These are phyloP conservation scores for Ogataea pignaliae DNA, from an alignment of 805 yeast genomes.

Conservation along the genomic window DNA sequence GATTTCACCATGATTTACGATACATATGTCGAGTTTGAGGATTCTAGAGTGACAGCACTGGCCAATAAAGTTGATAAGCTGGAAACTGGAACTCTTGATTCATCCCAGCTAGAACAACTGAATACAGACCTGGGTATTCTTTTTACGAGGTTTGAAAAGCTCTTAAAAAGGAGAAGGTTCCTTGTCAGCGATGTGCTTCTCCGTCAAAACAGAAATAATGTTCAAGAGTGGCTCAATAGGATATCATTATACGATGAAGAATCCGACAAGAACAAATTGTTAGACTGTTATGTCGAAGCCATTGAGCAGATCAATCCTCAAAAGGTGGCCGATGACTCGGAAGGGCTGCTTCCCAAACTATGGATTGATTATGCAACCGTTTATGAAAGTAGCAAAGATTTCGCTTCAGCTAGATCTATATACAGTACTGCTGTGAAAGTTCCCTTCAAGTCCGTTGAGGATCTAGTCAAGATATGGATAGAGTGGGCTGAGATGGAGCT, in stretches of 20 bases:
- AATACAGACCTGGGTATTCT: slow-evolving; percentile 38
- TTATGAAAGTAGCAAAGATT: slow-evolving; percentile 53
- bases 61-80: slow-evolving; percentile 22
- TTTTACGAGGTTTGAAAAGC: slow-evolving; percentile 45
- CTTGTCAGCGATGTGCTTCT: slow-evolving; percentile 64
- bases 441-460: slow-evolving; percentile 58
- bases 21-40: slow-evolving; percentile 57
- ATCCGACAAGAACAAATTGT: slow-evolving; percentile 36
- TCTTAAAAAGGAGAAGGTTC: slow-evolving; percentile 54
- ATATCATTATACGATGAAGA: slow-evolving; percentile 40
- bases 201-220: slow-evolving; percentile 55
- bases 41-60: slow-evolving; percentile 34
- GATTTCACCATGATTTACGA: slow-evolving; percentile 68
- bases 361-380: slow-evolving; percentile 71
- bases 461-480: slow-evolving; percentile 65
- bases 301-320: slow-evolving; percentile 61
- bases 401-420: slow-evolving; percentile 56
- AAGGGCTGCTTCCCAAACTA: slow-evolving; percentile 44
- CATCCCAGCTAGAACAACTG: slow-evolving; percentile 14
- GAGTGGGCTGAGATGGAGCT: slow-evolving; percentile 72
- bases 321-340: slow-evolving; percentile 31
- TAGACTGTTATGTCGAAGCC: slow-evolving; percentile 61
- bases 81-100: slow-evolving; percentile 6
- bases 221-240: slow-evolving; percentile 67
- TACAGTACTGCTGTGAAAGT: slow-evolving; percentile 65